Base-by-base conservation (phyloP, 2,329 filamentous ascomycete genomes). In the Didymella pomorum region DNA sequence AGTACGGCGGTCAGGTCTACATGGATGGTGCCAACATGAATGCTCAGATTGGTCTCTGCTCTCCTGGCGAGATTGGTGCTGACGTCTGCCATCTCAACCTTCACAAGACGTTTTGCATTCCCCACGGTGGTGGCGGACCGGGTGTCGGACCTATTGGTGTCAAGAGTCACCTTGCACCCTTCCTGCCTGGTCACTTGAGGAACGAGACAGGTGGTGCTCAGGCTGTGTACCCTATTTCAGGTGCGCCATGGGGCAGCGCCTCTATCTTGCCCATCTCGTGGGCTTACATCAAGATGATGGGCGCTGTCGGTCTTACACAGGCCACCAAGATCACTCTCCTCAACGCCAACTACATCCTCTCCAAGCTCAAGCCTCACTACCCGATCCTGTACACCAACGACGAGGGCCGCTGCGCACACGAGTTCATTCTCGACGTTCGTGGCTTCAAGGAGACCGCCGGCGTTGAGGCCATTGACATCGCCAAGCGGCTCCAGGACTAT, bases 1-100 rank as follows among this genome's bases (percentile, higher is more conserved):
- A 90, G 64, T 82, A 96, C 73, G 94, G 94, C 51, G 94, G 94
- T 10, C 92, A 96, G 74, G 94, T 98, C 16, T 98, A 97, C 82
- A 97, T 98, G 94, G 94, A 98, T 75, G 94, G 94, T 46, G 94
- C 94, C 65, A 98, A 98, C 81, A 95, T 97, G 92, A 98, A 97
- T 74, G 94, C 94, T 18, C 94, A 98, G 79, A 97, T 98, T 64
- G 94, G 94, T 12, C 85, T 98, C 11, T 97, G 92, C 81, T 96
- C 92, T 0, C 94, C 94, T 1, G 94, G 94, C 37, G 93, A 96
- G 76, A 96, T 98, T 66, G 94, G 94, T 20, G 94, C 94, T 28
- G 94, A 98, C 75, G 93, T 97, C 37, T 98, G 94, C 84, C 94
- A 97, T 81, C 83, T 98, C 60, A 98, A 98, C 79, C 85, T 98